Conservation (phyloP, 768 basidiomycete species). For the Xerocomellus dryophilus region DNA sequence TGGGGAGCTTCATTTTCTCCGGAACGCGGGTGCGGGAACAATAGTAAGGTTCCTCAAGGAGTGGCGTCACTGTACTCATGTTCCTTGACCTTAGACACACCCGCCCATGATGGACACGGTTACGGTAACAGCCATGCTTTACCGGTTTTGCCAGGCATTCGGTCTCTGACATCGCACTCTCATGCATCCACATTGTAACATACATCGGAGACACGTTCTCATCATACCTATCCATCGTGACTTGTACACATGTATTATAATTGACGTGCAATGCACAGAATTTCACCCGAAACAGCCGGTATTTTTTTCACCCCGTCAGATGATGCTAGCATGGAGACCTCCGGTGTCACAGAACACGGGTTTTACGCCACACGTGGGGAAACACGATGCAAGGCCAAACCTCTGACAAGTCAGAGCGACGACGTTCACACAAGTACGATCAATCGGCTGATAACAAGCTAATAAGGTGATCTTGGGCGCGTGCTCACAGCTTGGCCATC, state of each 20-base stretch:
- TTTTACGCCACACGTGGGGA: constrained; percentile 32
- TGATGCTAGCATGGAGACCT: constrained; percentile 14
- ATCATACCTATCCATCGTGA: constrained; percentile 29
- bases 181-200: constrained; percentile 32
- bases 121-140: constrained; percentile 81
- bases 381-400: constrained; percentile 30
- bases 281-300: constrained; percentile 21
- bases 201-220: constrained; percentile 29
- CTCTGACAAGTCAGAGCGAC: constrained; percentile 15
- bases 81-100: constrained; percentile 55
- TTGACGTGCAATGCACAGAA: constrained; percentile 28
- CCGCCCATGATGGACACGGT: constrained; percentile 90
- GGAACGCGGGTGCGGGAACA: constrained; percentile 74
- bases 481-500: constrained; percentile 56
- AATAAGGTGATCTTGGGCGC: constrained; percentile 21
- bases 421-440: constrained; percentile 22
- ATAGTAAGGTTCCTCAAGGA: constrained; percentile 49
- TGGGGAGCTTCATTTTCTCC: constrained; percentile 81
- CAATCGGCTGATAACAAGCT: constrained; percentile 31
- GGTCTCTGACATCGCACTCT: constrained; percentile 37
- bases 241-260: constrained; percentile 32
- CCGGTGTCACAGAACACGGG: constrained; percentile 28
- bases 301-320: constrained; percentile 21
- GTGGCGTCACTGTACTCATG: constrained; percentile 24
- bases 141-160: constrained; percentile 65